Evolutionary conservation across 345 rosid genomes (phyloP), one percentile per base, ranked within the genome.

Genomic region (Ceriops tagal): DNA sequence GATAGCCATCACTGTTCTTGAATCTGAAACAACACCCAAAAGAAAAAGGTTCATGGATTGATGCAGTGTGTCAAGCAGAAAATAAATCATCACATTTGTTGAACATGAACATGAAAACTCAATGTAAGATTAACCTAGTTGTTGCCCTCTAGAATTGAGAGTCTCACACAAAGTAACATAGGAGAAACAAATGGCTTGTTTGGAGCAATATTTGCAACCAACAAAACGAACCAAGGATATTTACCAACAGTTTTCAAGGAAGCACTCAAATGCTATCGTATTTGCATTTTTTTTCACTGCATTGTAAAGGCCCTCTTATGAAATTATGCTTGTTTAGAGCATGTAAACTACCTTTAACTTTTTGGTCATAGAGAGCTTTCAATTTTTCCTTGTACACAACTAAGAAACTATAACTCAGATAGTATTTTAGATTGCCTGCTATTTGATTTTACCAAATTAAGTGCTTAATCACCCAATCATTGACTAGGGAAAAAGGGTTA

Each of bases 1-100:
- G 80, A 95, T 86, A 64, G 99, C 97, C 99, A 95, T 95, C 75
- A 95, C 99, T 1, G 99, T 95, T 87, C 98, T 89, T 69, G 99
- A 95, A 87, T 92, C 99, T 95, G 97, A 39, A 71, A 70, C 71
- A 61, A 60, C 9, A 63, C 19, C 32, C 69, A 67, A 49, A 24
- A 56, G 59, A 20, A 56, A 56, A 24, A 8, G 8, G 13, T 53
- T 53, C 13, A 10, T 1, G 3, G 10, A 53, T 19, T 56, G 31
- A 24, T 5, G 13, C 31, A 24, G 24, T 4, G 6, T 11, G 18
- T 56, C 24, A 56, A 24, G 19, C 28, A 24, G 28, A 27, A 56
- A 56, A 16, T 5, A 56, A 62, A 71, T 51, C 43, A 6, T n/a
- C 16, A 32, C 6, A 30, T 34, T 66, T 47, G 11, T 57, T n/a